Conservation (phyloP, 2,329 filamentous ascomycete species). For the Akanthomyces muscarius region DNA sequence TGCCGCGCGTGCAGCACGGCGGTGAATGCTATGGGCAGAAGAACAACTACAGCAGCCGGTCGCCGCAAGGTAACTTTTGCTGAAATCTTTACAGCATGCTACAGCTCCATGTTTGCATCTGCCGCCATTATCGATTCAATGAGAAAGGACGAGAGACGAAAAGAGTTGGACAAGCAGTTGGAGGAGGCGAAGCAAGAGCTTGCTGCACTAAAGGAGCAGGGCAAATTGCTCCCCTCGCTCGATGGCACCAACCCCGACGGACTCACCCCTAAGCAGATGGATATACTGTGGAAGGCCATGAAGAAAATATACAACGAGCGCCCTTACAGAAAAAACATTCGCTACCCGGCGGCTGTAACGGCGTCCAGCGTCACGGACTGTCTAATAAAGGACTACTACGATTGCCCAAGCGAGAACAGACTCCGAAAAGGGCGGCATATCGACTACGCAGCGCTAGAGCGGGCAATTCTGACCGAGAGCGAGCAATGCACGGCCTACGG, state of each 20-base stretch:
- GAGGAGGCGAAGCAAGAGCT: conserved; percentile 50
- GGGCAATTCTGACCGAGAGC: conserved; percentile 29
- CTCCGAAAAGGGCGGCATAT: conserved; percentile 24
- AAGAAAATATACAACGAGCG: conserved; percentile 30
- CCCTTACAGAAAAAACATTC: conserved; percentile 35
- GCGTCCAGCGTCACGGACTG: conserved; percentile 27
- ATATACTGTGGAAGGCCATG: conserved; percentile 29
- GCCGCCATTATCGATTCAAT: conserved; percentile 60
- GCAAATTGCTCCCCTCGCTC: conserved; percentile 19
- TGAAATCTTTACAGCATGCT: conserved; percentile 61
- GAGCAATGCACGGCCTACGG: conserved; percentile 19
- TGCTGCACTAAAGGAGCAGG: conserved; percentile 34
- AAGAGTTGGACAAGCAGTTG: conserved; percentile 59
- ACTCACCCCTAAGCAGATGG: conserved; percentile 29
- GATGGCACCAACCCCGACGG: conserved; percentile 18
- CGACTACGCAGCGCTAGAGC: conserved; percentile 31
- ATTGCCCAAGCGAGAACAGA: conserved; percentile 22
- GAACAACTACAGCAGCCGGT: conserved; percentile 45
- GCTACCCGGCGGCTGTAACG: conserved; percentile 28
- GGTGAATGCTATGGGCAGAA: conserved; percentile 45
- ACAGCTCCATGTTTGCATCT: conserved; percentile 63
- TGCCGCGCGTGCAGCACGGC: conserved; percentile 58
- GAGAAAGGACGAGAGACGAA: conserved; percentile 53
- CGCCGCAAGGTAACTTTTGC: conserved; percentile 47
- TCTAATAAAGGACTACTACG: conserved; percentile 29